Conservation (phyloP, 202 grass and related monocot genomes). For the Saccharum hybrid region DNA sequence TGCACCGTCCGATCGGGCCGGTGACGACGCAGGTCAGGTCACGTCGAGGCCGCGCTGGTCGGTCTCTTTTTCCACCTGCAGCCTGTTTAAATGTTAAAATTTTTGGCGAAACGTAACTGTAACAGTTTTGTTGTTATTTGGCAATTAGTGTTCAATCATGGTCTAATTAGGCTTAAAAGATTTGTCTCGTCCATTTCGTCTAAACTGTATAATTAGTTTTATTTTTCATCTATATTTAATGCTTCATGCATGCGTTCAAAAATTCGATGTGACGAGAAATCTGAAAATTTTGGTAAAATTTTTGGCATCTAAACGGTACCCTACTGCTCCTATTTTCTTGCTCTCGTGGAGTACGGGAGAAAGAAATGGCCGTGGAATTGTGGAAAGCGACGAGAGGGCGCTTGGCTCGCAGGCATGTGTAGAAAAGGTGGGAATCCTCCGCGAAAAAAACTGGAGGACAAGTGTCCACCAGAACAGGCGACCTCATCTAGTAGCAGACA, state of each 20-base stretch:
- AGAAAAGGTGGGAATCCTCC: neutral
- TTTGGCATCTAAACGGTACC: no score
- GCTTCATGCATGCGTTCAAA: no score
- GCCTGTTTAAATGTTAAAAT: no score
- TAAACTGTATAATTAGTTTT: no score
- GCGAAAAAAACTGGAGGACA: neutral
- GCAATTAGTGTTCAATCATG: no score
- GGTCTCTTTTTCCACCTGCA: conserved; percentile 9
- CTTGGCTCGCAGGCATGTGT: conserved; percentile 22
- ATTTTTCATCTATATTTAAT: no score
- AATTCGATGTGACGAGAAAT: no score
- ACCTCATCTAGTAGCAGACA: neutral
- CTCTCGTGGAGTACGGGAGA: conserved; percentile 11
- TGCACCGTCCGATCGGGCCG: neutral
- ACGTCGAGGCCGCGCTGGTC: conserved; percentile 22
- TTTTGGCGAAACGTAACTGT: no score
- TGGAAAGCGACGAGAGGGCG: conserved; percentile 34
- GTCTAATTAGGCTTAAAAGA: no score
- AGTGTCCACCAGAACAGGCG: conserved; percentile 29
- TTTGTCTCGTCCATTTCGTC: no score
- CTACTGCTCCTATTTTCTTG: neutral
- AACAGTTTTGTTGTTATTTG: no score
- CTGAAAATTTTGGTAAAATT: no score
- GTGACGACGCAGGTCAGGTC: neutral
- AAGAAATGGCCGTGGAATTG: neutral